Conservation (phyloP, 2,329 filamentous ascomycete species). For the Cladobotryum mycophilum region DNA sequence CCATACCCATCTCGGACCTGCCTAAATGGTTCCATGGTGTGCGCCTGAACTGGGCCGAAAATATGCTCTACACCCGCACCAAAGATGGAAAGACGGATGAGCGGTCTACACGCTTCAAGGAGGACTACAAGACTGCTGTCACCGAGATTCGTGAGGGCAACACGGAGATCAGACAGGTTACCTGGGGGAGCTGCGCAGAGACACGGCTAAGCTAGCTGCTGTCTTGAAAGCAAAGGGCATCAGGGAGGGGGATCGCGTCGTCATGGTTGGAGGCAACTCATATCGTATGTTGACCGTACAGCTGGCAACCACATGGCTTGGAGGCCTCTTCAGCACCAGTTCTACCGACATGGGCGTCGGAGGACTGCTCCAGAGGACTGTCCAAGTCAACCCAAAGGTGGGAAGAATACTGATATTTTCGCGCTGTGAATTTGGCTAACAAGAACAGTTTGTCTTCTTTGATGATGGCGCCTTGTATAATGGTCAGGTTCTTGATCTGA, state of each 20-base stretch:
- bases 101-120: constrained; percentile 55
- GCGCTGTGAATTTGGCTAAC: constrained; percentile 5
- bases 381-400: constrained; percentile 67
- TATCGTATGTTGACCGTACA: constrained; percentile 68
- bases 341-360: constrained; percentile 80
- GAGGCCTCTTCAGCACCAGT: constrained; percentile 68
- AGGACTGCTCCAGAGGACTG: constrained; percentile 66
- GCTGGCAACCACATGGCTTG: constrained; percentile 62
- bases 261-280: constrained; percentile 68
- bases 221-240: constrained; percentile 64
- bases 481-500: constrained; percentile 65
- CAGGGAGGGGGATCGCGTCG: constrained; percentile 64
- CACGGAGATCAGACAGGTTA: constrained; percentile 48
- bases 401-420: constrained; percentile 7
- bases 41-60: constrained; percentile 72
- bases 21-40: constrained; percentile 75
- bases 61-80: constrained; percentile 58
- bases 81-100: constrained; percentile 32
- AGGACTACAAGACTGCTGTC: constrained; percentile 62
- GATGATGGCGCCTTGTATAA: constrained; percentile 78
- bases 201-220: constrained; percentile 54
- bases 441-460: constrained; percentile 62
- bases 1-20: constrained; percentile 60
- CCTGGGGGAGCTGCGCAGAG: constrained; percentile 60
- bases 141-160: constrained; percentile 68